Base-by-base conservation (phyloP, 2,329 filamentous ascomycete genomes). In the Colletotrichum tropicale region DNA sequence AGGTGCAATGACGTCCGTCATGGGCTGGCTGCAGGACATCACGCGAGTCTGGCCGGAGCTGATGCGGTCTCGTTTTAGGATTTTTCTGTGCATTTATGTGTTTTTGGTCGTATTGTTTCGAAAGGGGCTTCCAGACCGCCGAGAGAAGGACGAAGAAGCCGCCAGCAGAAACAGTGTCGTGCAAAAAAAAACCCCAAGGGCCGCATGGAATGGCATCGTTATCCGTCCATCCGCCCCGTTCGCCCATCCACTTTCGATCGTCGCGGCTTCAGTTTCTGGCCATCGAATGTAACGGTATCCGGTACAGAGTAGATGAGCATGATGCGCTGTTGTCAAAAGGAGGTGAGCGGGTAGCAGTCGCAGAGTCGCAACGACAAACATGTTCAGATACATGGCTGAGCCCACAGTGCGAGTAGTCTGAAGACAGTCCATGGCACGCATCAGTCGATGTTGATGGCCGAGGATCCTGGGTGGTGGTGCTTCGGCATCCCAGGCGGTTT, bases 271-370 rank as follows among this genome's bases (percentile, higher is more conserved):
- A n/a, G n/a, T 18, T 64, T 36, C 30, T 75, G 56, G 34, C 43
- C 43, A 68, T 73, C 64, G 73, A 75, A 68, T 75, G 62, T 52
- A 75, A 75, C 73, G 70, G 70, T 73, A 58, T 64, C 56, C 62
- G 28, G 48, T 12, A 60, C 73, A 62, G 43, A 28, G 28, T 52
- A 24, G 58, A 75, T 5, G 34, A 34, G 30, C 28, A 18, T 52
- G n/a, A 24, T 56, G 16, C 60, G 58, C 21, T 16, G 3, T 28
- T 26, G 13, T 28, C 34, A 65, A 66, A 56, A 67, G 62, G 43
- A 71, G 56, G 70, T 61, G 62, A 66, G 65, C 30, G 52, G 61
- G 28, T 64, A 43, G 30, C 32, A 34, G 38, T 7, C 26, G 43
- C 28, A 58, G 56, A 58, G 66, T 48, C 36, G 66, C 34, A 66